Evolutionary conservation across 768 basidiomycete species (phyloP).

Genomic region (Hebeloma cylindrosporum): DNA sequence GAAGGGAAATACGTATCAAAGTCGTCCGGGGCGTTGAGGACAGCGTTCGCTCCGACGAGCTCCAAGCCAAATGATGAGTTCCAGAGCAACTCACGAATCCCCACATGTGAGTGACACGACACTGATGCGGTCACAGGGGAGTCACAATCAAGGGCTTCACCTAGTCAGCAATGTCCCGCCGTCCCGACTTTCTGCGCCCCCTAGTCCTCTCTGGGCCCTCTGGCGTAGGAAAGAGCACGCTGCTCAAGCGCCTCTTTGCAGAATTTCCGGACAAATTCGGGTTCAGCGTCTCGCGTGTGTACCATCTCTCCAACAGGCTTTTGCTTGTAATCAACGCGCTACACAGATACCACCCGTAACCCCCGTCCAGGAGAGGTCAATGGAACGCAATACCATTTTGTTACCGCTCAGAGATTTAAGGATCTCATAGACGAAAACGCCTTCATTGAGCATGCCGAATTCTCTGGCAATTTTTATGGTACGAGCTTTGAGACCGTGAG

Average conservation of each 20-base stretch:
- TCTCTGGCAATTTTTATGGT: conserved; percentile 92
- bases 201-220: conserved; percentile 90
- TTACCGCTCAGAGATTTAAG: conserved; percentile 67
- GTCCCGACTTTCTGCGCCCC: conserved; percentile 54
- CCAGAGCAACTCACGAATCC: conserved; percentile 5
- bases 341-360: conserved; percentile 81
- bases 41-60: conserved; percentile 1
- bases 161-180: conserved; percentile 6
- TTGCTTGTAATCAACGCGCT: conserved; percentile 14
- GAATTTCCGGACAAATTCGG: conserved; percentile 85
- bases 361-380: conserved; percentile 81
- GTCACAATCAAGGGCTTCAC: neutral
- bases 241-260: conserved; percentile 76
- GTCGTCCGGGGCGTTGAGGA: conserved; percentile 3
- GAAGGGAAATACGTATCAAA: neutral
- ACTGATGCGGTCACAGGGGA: conserved; percentile 5
- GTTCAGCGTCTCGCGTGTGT: conserved; percentile 89
- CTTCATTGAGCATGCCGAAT: conserved; percentile 94
- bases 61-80: neutral
- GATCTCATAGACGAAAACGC: conserved; percentile 65
- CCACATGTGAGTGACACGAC: conserved; percentile 5
- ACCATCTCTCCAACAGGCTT: conserved; percentile 10
- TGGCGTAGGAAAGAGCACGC: conserved; percentile 92
- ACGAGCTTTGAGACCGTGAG: conserved; percentile 80
- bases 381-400: conserved; percentile 88